Conservation (phyloP, 441 rosid species). For the Adansonia gregorii region DNA sequence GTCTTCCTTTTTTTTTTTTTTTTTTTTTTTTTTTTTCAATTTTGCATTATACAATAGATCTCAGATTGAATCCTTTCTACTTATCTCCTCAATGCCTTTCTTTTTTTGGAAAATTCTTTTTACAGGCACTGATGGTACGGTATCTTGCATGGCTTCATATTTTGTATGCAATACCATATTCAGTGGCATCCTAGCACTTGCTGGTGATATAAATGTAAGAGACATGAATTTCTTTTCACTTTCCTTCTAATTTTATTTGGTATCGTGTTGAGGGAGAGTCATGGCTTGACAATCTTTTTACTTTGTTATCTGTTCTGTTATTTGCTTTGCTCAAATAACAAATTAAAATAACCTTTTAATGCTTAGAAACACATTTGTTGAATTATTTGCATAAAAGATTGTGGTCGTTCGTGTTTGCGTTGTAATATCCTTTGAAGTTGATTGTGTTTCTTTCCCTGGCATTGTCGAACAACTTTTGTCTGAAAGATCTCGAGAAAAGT, state of each 20-base stretch:
- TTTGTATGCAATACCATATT: conserved; percentile 86
- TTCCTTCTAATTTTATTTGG: neutral
- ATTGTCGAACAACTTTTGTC: neutral
- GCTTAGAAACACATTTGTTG: neutral
- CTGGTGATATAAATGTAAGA: conserved; percentile 74
- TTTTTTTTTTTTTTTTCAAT: neutral
- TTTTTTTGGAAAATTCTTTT: neutral
- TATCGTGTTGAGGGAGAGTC: neutral
- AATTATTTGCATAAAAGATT: neutral
- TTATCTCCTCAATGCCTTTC: conserved; percentile 8
- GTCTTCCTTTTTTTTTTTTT: neutral
- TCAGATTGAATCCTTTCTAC: neutral
- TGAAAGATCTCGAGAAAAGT: neutral
- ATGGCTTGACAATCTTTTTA: neutral
- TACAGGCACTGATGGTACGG: conserved; percentile 88
- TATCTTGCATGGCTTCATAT: conserved; percentile 92
- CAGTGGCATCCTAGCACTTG: conserved; percentile 63
- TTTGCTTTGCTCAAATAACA: neutral
- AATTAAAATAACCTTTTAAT: neutral
- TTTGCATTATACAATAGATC: neutral
- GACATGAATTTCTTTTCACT: neutral
- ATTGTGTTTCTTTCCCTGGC: neutral
- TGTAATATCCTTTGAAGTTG: neutral
- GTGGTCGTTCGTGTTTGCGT: neutral
- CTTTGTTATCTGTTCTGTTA: neutral